Base-by-base conservation (phyloP, 768 basidiomycete genomes). In the Clitopilus passeckerianus region DNA sequence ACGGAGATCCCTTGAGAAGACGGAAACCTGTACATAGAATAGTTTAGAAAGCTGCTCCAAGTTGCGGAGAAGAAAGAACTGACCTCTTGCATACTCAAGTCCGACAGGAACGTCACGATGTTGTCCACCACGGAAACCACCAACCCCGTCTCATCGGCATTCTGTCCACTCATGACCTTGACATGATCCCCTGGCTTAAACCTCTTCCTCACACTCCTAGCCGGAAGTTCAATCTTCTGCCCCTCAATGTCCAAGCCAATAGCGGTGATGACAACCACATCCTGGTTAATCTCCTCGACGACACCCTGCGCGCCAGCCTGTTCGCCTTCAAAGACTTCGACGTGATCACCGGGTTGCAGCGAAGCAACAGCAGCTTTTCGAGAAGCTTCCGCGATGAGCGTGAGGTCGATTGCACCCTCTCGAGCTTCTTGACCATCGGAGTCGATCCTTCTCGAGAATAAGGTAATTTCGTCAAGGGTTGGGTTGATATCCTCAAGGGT, bases 171-270 rank as follows among this genome's bases (percentile, higher is more conserved):
- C 87, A 98, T 94, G 59, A 98, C 96, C 75, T 98, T 98, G 74
- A 99, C 94, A 67, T 99, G 97, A 74, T 98, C 96, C 68, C 97
- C 97, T 58, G 94, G 83, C 70, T 93, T 95, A 80, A 99, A 98
- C 46, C 89, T 81, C 75, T 99, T 99, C 66, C 95, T 80, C 2
- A 98, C 95, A 70, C 90, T 90, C 57, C 91, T 80, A 0, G 93
- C 91, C 9, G 91, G 89, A 7, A 95, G 81, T 60, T 95, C 92
- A 58, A 95, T 83, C 69, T 89, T 87, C 70, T 93, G 90, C 0
- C 90, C 91, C 60, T 93, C 91, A 55, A 96, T 81, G 60, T 97
- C 95, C 27, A 91, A 74, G 5, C 90, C 89, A 24, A 86, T 76
- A 1, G 91, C 91, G 34, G 85, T 85, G 61, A 99, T 84, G 1